These are phyloP conservation scores for Dendrocalamus latiflorus DNA, from an alignment of 202 grass and related monocot species.

Conservation along the genomic window DNA sequence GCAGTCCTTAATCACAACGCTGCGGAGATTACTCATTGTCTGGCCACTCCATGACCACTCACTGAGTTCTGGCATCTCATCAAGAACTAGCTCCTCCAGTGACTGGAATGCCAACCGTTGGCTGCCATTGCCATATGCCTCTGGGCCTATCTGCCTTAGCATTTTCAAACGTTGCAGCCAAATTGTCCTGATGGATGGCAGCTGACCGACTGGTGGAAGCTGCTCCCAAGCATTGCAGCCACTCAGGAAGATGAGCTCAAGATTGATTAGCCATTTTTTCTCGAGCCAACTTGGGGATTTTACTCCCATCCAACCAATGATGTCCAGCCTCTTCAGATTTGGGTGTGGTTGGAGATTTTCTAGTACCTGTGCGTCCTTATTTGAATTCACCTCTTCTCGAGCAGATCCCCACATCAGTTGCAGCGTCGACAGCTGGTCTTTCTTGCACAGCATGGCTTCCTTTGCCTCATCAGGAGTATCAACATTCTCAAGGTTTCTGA, in stretches of 20 bases:
- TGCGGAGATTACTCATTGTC: constrained; percentile 17
- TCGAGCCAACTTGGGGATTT: constrained; percentile 39
- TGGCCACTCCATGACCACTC: constrained; percentile 34
- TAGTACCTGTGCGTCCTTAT: constrained; percentile 30
- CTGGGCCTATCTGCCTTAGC: constrained; percentile 33
- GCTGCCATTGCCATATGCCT: constrained; percentile 25
- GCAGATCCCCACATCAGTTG: constrained; percentile 31
- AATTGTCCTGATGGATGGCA: constrained; percentile 48
- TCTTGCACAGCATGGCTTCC: constrained; percentile 33
- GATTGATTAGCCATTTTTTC: constrained; percentile 27
- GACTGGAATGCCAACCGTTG: constrained; percentile 15
- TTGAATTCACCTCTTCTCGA: neutral
- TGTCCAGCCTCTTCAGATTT: constrained; percentile 48
- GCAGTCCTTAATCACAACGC: constrained; percentile 28
- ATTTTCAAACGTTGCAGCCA: constrained; percentile 35
- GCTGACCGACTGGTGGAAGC: constrained; percentile 49
- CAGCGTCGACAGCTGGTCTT: constrained; percentile 29
- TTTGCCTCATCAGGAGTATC: constrained; percentile 26
- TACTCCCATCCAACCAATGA: constrained; percentile 34
- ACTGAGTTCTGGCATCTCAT: constrained; percentile 42
- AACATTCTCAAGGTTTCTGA: constrained; percentile 53
- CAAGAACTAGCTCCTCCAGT: constrained; percentile 50
- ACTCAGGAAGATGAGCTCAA: constrained; percentile 37
- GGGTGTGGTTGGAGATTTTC: constrained; percentile 42
- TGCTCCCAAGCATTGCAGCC: constrained; percentile 33